Conservation (phyloP, 805 yeast species). For the Kregervanrija fluxuum region DNA sequence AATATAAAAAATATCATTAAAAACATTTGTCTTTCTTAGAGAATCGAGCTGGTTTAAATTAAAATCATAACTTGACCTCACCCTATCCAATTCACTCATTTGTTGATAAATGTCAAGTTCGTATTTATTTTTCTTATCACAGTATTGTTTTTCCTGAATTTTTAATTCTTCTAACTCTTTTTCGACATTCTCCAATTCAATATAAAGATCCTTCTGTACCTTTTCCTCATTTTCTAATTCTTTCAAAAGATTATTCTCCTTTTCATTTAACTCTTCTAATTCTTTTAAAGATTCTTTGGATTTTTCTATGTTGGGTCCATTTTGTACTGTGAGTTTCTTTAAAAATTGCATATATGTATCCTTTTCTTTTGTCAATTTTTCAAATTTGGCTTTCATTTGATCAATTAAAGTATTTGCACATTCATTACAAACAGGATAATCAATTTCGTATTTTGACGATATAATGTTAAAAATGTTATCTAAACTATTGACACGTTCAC, state of each 20-base stretch:
- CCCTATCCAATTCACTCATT: conserved; percentile 49
- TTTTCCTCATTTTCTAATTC: conserved; percentile 37
- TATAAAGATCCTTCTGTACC: conserved; percentile 37
- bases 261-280: conserved; percentile 35
- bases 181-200: conserved; percentile 40
- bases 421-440: conserved; percentile 82
- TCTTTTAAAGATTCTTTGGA: conserved; percentile 41
- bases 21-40: conserved; percentile 71
- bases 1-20: conserved; percentile 74
- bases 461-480: conserved; percentile 65
- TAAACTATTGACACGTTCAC: conserved; percentile 37
- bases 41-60: conserved; percentile 62
- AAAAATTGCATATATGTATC: conserved; percentile 71
- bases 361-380: conserved; percentile 66
- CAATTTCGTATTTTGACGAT: conserved; percentile 72
- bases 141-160: conserved; percentile 39
- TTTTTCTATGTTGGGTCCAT: conserved; percentile 35
- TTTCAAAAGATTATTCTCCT: conserved; percentile 29
- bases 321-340: conserved; percentile 56
- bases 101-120: conserved; percentile 47
- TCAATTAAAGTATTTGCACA: conserved; percentile 65
- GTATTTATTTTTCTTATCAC: conserved; percentile 44
- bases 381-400: conserved; percentile 62
- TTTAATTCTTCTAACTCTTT: conserved; percentile 30
- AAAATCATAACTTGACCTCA: conserved; percentile 54